Percentiles rank a stretch among this genome's conserved stretches.
phyloP scores from a whole-genome alignment of 2,329 filamentous ascomycete genomes.

The Elsinoe australis region DNA sequence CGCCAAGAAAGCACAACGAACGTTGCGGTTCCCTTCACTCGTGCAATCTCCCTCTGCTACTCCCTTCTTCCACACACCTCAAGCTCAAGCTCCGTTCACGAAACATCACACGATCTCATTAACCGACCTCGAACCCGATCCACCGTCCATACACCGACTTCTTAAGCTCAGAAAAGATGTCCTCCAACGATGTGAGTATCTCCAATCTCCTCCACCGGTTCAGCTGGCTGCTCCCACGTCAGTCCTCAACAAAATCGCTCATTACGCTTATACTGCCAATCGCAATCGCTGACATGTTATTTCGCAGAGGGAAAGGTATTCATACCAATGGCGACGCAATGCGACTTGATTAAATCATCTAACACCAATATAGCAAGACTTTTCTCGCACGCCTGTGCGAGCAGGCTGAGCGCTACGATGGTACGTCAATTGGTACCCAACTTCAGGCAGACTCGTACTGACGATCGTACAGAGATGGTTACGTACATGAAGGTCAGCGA shows the following conservation, averaged over 20 bases:
- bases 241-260: constrained; percentile 20
- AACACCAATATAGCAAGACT: constrained; percentile 70
- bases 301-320: constrained; percentile 44
- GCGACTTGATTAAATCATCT: constrained; percentile 26
- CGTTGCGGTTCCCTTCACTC: constrained; percentile 3
- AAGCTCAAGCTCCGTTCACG: constrained; percentile 10
- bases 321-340: constrained; percentile 16
- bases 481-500: constrained; percentile 84
- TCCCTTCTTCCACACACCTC: constrained; percentile 1
- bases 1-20: too few relatives aligned
- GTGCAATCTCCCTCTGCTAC: constrained; percentile 4
- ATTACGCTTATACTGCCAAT: constrained; percentile 6
- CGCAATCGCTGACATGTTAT: constrained; percentile 13
- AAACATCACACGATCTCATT: constrained; percentile 11
- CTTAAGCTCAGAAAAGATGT: too few relatives aligned
- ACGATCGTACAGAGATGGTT: constrained; percentile 67
- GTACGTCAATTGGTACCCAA: constrained; percentile 40
- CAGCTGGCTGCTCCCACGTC: constrained; percentile 10
- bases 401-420: constrained; percentile 99
- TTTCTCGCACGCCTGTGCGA: constrained; percentile 99
- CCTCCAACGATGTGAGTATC: constrained; percentile 15
- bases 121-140: background rate
- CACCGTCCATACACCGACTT: too few relatives aligned
- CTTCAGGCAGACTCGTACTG: constrained; percentile 20
- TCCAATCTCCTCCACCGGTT: background rate